Base-by-base conservation (phyloP, 1,284 basidiomycete species). In the Tilletiopsis washingtonensis region DNA sequence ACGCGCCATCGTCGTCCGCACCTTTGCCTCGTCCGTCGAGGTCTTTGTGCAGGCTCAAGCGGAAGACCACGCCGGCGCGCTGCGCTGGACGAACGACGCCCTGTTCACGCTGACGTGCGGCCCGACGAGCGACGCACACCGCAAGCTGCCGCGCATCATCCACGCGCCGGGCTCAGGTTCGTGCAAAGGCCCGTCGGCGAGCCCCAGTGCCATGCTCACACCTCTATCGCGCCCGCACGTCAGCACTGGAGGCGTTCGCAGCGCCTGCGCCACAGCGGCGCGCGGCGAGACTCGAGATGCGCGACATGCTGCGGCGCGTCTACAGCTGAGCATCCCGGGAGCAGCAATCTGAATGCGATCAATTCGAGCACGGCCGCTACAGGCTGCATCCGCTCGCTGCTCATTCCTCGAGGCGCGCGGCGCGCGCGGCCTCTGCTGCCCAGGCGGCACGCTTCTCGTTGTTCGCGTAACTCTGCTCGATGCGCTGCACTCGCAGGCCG, bases 1-100 rank as follows among this genome's bases (percentile, higher is more conserved):
- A 23, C 57, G 53, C 5, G 55, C 64, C 0, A 43, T 64, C 1
- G 63, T 62, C n/a, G 45, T 63, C 23, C 47, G 54, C 7, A 58
- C 59, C 0, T 66, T 62, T 43, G 47, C 54, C 5, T 46, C 54
- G 47, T 57, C 56, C 26, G 60, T 55, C 47, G 64, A 67, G 42
- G 60, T 67, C 20, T 64, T 59, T 20, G 64, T 67, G 15, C 40
- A 64, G 3, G 64, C 62, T 1, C 51, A 56, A 46, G 62, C 62
- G 12, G 64, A 67, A 21, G 43, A 53, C 19, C 45, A 40, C n/a
- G 5, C 25, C 15, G 64, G 62, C 3, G 56, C 51, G 11, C 49
- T 49, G 26, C 49, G 62, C 23, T 47, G 60, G 11, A 62, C 62
- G 5, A 67, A 67, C 46, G 64, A 67, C 41, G 62, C 59, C 5